A percentile compares a stretch with the other conserved stretches of the same genome.
phyloP scores from a whole-genome alignment of 345 rosid genomes.

The Brassica juncea region DNA sequence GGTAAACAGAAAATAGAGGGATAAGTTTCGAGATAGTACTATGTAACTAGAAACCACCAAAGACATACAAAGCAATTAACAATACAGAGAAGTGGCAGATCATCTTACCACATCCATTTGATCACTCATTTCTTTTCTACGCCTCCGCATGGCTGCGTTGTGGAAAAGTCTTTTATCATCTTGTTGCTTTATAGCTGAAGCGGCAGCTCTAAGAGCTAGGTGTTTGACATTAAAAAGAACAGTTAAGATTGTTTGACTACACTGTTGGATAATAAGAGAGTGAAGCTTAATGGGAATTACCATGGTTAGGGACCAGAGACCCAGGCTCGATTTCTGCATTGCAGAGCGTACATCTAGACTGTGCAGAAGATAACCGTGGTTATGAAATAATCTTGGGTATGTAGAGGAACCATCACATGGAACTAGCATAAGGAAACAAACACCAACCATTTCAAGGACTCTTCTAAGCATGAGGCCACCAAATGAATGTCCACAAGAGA shows the following conservation, averaged over 20 bases:
- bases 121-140: conserved; percentile 89
- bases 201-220: conserved; percentile 95
- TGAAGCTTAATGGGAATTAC: conserved; percentile 39
- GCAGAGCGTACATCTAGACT: conserved; percentile 96
- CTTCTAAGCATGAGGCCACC: conserved; percentile 94
- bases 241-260: conserved; percentile 17
- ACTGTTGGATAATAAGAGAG: conserved; percentile 14
- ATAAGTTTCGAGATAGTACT: not conserved
- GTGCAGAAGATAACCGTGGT: conserved; percentile 51
- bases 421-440: conserved; percentile 21
- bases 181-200: conserved; percentile 83
- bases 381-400: conserved; percentile 30
- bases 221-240: conserved; percentile 14
- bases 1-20: not conserved
- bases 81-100: conserved; percentile 50
- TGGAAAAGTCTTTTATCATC: conserved; percentile 90
- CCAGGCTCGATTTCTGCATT: conserved; percentile 70
- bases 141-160: conserved; percentile 87
- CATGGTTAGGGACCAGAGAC: conserved; percentile 77
- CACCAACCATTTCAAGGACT: conserved; percentile 79
- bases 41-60: conserved; percentile 16
- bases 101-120: conserved; percentile 69
- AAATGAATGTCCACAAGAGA: conserved; percentile 98
- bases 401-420: conserved; percentile 23
- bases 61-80: conserved; percentile 5